A percentile compares a stretch with the other conserved stretches of the same genome.
phyloP scores from a whole-genome alignment of 164 flowering plant species.

The Annona cherimola region DNA sequence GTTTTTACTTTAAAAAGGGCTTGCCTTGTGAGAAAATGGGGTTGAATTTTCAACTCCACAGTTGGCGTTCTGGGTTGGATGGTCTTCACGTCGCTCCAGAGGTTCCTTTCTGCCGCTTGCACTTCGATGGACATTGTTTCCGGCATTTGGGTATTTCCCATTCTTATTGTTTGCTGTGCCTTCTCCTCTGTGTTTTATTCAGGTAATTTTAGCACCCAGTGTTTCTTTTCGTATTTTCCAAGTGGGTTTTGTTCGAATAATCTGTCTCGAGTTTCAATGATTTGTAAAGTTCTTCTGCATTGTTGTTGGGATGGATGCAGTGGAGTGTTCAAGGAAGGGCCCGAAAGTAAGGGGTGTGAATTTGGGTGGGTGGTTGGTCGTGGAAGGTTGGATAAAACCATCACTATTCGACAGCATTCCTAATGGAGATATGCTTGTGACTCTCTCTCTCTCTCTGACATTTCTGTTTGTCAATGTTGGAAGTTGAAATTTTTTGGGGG shows the following conservation, averaged over 20 bases:
- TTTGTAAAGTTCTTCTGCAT: background rate
- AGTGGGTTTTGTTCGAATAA: background rate
- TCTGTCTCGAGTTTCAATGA: constrained; percentile 2
- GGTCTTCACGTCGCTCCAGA: background rate
- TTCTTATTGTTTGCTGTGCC: constrained; percentile 37
- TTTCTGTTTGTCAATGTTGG: background rate
- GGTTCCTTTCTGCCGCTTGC: constrained; percentile 6
- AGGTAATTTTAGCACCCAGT: constrained; percentile 26
- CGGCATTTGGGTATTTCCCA: constrained; percentile 45
- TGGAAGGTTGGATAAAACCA: constrained; percentile 94
- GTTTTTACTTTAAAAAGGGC: background rate
- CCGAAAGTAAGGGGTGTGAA: constrained; percentile 76
- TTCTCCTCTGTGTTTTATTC: constrained; percentile 33
- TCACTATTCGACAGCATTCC: constrained; percentile 79
- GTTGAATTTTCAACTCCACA: background rate
- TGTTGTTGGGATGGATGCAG: constrained; percentile 22
- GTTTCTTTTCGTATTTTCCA: background rate
- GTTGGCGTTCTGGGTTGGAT: background rate
- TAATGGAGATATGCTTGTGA: constrained; percentile 88
- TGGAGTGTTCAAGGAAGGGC: constrained; percentile 44
- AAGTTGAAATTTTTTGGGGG: background rate
- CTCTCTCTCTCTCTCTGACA: background rate
- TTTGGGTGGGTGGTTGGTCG: constrained; percentile 92
- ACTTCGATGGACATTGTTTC: constrained; percentile 48
- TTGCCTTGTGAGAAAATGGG: constrained; percentile 1